Base-by-base conservation (phyloP, 106 monocot species). In the Dendrobium officinale region DNA sequence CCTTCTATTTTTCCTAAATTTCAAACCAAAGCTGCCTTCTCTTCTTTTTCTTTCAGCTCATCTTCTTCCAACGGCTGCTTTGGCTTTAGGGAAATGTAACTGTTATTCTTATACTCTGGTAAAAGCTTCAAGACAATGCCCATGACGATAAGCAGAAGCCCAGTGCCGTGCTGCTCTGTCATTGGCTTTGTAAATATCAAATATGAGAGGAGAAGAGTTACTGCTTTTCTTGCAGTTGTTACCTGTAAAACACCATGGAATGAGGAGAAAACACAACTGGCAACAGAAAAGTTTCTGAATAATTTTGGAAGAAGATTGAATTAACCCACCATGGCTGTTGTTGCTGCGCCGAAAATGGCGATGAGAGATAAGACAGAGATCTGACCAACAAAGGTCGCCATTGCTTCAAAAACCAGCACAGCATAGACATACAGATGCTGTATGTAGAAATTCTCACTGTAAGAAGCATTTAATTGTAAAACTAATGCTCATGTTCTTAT, bases 311-410 rank as follows among this genome's bases (percentile, higher is more conserved):
- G 68, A 37, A 37, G 70, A 70, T 16, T 29, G 13, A 70, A 33
- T 33, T 1, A 45, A 17, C 67, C n/a, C 83, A 93, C 95, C 95
- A 95, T 91, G 26, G 95, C 93, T 6, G 95, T 95, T 7, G 89
- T 95, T 42, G 95, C 95, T 19, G 95, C 96, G 0, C 93, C 96
- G 17, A 96, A 93, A 40, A 96, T 85, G 9, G 93, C 96, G 17
- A 96, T 91, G 51, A 95, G 92, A 43, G 95, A 95, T 31, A 95
- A 80, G 27, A 95, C 95, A 6, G 95, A 90, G 19, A 95, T 87
- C 77, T 95, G 92, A 17, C 95, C 95, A 10, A 95, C 87, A 44
- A 90, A 92, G 19, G 95, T 95, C 16, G 95, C 95, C 84, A 92
- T 87, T 9, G 95, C 95, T 82, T 95, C 92, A 16, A 92, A 90